A percentile compares a stretch with the other conserved stretches of the same genome.
Evolutionary conservation across 2,329 filamentous ascomycete species (phyloP).

Genomic region (Fusarium hostae): DNA sequence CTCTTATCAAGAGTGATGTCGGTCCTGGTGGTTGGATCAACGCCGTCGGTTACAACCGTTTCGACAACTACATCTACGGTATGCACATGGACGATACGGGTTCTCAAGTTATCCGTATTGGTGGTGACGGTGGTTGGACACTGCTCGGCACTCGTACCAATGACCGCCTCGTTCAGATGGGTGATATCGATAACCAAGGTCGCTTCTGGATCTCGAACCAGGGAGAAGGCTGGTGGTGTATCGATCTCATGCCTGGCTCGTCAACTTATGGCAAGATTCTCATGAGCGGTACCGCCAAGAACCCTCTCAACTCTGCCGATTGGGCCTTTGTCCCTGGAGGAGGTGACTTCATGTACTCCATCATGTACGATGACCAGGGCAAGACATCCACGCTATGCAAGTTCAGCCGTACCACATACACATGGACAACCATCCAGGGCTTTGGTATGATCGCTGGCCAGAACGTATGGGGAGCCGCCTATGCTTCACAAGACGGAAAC

Average conservation of each 20-base stretch:
- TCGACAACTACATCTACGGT: constrained; percentile 38
- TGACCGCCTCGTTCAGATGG: constrained; percentile 32
- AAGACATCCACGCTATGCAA: constrained; percentile 24
- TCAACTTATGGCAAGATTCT: constrained; percentile 36
- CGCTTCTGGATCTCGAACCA: constrained; percentile 39
- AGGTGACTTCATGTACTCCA: constrained; percentile 39
- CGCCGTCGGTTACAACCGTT: constrained; percentile 36
- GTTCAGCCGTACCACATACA: constrained; percentile 35
- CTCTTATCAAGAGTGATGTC: constrained; percentile 22
- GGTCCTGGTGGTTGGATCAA: constrained; percentile 40
- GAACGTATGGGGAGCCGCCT: constrained; percentile 38
- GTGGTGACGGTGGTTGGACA: constrained; percentile 33
- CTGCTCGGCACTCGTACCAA: constrained; percentile 25
- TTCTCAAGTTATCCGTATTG: constrained; percentile 40
- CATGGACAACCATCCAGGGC: constrained; percentile 27
- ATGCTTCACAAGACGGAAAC: constrained; percentile 35
- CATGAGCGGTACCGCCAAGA: constrained; percentile 25
- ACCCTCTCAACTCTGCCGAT: constrained; percentile 22
- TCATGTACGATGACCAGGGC: constrained; percentile 13
- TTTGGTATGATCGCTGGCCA: constrained; percentile 15
- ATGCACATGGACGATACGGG: constrained; percentile 20
- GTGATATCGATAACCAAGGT: constrained; percentile 40
- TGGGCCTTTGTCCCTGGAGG: constrained; percentile 43
- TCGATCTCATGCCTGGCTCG: constrained; percentile 38
- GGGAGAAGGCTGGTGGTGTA: constrained; percentile 39